Conservation (phyloP, 2,329 filamentous ascomycete genomes). For the Cyphellophora europaea region DNA sequence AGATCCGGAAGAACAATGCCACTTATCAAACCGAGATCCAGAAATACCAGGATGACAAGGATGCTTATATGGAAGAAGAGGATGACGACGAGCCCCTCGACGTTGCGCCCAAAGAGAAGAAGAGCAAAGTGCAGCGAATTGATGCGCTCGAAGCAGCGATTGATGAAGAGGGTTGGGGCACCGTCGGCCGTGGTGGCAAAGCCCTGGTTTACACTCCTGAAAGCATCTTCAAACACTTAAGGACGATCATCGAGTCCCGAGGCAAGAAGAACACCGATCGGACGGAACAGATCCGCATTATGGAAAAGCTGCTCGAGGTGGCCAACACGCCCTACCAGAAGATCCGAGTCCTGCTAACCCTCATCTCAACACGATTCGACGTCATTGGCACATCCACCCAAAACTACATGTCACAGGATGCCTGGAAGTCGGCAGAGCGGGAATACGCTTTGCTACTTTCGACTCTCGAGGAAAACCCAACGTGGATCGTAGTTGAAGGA, state of each 20-base stretch:
- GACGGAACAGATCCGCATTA: conserved; percentile 85
- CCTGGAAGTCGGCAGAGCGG: conserved; percentile 91
- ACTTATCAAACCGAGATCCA: conserved; percentile 85
- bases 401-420: conserved; percentile 84
- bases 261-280: conserved; percentile 99
- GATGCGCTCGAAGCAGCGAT: conserved; percentile 41
- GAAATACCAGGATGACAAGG: conserved; percentile 74
- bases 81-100: conserved; percentile 59
- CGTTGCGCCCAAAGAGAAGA: conserved; percentile 31
- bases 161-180: conserved; percentile 81
- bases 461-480: conserved; percentile 67
- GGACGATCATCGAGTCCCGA: conserved; percentile 85
- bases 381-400: conserved; percentile 63
- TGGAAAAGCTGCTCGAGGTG: conserved; percentile 93
- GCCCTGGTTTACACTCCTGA: conserved; percentile 88
- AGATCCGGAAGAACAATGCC: conserved; percentile 98
- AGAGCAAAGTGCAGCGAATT: conserved; percentile 36
- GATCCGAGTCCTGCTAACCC: conserved; percentile 80
- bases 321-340: conserved; percentile 85
- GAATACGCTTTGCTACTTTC: conserved; percentile 71
- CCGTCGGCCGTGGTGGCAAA: conserved; percentile 81
- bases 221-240: conserved; percentile 94
- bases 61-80: conserved; percentile 77
- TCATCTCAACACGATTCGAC: conserved; percentile 92
- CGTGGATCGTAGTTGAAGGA: conserved; percentile 79